Percentiles rank a stretch among this genome's conserved stretches.
phyloP scores from a whole-genome alignment of 148 eudicot species.

The Rhododendron kiyosumense region DNA sequence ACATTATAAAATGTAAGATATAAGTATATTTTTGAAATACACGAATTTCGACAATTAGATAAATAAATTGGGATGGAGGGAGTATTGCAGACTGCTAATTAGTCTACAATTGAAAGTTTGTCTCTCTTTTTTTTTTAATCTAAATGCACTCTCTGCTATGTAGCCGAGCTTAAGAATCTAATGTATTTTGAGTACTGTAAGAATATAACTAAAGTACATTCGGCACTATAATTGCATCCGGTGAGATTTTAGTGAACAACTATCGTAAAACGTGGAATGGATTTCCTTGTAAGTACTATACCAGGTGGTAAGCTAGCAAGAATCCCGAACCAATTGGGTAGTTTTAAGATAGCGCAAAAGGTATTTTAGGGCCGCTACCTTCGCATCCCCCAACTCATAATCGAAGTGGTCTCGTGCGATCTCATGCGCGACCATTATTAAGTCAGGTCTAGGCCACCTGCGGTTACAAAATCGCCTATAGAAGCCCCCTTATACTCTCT shows the following conservation, averaged over 20 bases:
- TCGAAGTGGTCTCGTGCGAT: not conserved
- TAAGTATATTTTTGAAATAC: no score
- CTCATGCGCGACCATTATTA: conserved; percentile 6
- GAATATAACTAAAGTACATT: no score
- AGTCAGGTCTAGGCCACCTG: not conserved
- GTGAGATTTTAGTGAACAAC: not conserved
- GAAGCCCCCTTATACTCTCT: no score
- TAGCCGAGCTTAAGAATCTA: not conserved
- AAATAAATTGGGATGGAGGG: no score
- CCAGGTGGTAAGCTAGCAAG: not conserved
- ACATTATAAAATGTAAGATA: no score
- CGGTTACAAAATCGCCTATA: not conserved
- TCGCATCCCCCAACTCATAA: no score
- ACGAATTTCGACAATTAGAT: no score
- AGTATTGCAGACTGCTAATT: not conserved
- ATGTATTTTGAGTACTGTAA: not conserved
- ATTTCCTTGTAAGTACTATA: not conserved
- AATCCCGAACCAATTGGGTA: not conserved
- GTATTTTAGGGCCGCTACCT: no score
- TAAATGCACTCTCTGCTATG: not conserved
- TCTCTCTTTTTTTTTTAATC: not conserved
- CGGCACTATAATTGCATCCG: not conserved
- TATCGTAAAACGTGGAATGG: not conserved
- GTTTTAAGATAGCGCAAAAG: no score
- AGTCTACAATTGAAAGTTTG: not conserved